Evolutionary conservation across 2,329 filamentous ascomycete species (phyloP), one percentile per base, ranked within the genome.

Genomic region (Teratosphaeria zuluensis): DNA sequence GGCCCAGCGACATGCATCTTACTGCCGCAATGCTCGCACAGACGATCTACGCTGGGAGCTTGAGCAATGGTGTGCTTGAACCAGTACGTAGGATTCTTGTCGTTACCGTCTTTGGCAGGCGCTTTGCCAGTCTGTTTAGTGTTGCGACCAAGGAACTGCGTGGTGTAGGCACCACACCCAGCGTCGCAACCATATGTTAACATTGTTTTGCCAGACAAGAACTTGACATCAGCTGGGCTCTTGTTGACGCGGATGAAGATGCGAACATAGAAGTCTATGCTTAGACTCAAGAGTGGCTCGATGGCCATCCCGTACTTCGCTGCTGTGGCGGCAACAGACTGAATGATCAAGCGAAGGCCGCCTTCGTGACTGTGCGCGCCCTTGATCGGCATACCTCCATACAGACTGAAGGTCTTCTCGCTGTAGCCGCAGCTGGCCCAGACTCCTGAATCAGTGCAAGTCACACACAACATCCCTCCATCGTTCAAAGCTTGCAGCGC

Each of bases 361-460:
- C 84, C 91, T 75, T 99, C 94, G 66, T 99, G 94, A 28, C 88
- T 92, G 69, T 90, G 86, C 55, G 83, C 79, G 0, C 91, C 92
- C 75, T 95, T 96, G 61, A 92, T 76, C 0, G 94, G 90, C 16
- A 92, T 78, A 35, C 94, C 94, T 3, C 94, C 94, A 69, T 99
- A 99, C n/a, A 96, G 79, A 1, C 92, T 86, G 72, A 86, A 99
- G 2, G 90, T 84, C 78, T 99, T 99, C 73, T 99, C 94, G 1
- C 89, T 86, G 70, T 97, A 99, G 58, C 92, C 90, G 65, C 90
- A 89, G 0, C 92, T 96, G 1, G 92, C 92, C 82, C 92, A 99
- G 2, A 99, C 90, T 9, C 89, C 91, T 9, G 92, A 92, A 73
- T 99, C 94, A 0, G 94, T 99, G 74, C 94, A 99, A 1, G 94